Evolutionary conservation across 1,284 basidiomycete species (phyloP).

Genomic region (Trichosporon inkin): DNA sequence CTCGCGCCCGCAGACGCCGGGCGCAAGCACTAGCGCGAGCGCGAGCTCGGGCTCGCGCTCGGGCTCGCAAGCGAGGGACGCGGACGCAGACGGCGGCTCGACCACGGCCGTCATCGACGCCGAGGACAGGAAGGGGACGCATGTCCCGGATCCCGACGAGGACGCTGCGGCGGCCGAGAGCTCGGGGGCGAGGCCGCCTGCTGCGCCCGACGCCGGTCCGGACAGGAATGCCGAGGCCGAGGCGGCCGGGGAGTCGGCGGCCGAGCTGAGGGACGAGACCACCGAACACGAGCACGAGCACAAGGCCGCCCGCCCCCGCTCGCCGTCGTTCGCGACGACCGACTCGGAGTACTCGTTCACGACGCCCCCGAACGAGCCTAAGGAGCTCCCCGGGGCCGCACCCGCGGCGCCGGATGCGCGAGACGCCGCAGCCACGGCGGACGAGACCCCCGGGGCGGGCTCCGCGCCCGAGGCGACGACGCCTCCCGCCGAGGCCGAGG

Average conservation of each 20-base stretch:
- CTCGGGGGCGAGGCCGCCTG: too few relatives aligned
- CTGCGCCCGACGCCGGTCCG: too few relatives aligned
- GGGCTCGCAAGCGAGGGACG: background rate
- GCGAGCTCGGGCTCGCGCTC: background rate
- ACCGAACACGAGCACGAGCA: background rate
- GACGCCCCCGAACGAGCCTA: conserved; percentile 15
- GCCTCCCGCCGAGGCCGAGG: conserved; percentile 18
- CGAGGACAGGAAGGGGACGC: conserved; percentile 12
- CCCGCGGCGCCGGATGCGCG: background rate
- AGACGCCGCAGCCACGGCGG: background rate
- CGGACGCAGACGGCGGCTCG: too few relatives aligned
- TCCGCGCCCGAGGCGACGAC: background rate
- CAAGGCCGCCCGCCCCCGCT: background rate
- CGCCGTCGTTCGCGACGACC: conserved; percentile 7
- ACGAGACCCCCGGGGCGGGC: background rate
- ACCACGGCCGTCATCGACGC: background rate
- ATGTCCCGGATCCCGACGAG: conserved; percentile 15
- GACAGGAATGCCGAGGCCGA: conserved; percentile 2
- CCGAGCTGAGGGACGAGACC: conserved; percentile 10
- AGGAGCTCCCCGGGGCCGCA: background rate
- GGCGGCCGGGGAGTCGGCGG: conserved; percentile 8
- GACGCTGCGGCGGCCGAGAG: conserved; percentile 9
- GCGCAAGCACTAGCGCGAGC: background rate
- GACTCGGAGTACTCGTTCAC: conserved; percentile 11
- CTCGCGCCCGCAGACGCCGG: background rate